Evolutionary conservation across 192 early-diverging fungal species (phyloP).

Genomic region (Coemansia sp.): DNA sequence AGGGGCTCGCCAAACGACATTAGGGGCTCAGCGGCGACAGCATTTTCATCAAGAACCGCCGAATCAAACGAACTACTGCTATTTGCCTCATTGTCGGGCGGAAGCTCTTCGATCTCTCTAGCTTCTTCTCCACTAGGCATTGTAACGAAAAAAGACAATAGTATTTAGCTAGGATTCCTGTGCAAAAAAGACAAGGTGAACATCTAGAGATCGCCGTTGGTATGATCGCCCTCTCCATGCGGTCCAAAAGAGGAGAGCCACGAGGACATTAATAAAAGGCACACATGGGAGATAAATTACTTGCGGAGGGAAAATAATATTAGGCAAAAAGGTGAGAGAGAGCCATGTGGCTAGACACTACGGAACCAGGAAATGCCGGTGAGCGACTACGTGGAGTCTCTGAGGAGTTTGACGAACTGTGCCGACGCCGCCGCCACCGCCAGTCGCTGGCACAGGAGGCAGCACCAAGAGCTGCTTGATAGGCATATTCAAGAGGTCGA

Average conservation of each 20-base stretch:
- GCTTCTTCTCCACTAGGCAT: neutral
- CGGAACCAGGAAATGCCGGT: constrained; percentile 14
- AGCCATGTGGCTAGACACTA: neutral
- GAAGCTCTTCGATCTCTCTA: neutral
- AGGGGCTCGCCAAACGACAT: constrained; percentile 50
- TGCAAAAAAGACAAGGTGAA: neutral
- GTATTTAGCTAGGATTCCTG: too few relatives aligned
- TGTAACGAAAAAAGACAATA: neutral
- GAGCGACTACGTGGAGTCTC: constrained; percentile 6
- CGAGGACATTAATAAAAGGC: neutral
- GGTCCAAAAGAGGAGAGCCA: neutral
- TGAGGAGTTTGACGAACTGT: neutral
- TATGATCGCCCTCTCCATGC: neutral
- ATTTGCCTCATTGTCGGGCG: neutral
- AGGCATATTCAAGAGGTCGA: constrained; percentile 1
- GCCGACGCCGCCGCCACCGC: neutral
- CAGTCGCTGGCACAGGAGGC: neutral
- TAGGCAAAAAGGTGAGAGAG: neutral
- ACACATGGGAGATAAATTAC: neutral
- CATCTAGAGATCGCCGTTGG: neutral
- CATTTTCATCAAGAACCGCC: neutral
- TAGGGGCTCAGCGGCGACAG: neutral
- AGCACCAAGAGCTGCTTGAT: neutral
- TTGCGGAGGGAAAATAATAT: neutral
- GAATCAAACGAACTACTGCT: neutral